phyloP scores from a whole-genome alignment of 148 eudicot species.

The Polygonum aviculare region DNA sequence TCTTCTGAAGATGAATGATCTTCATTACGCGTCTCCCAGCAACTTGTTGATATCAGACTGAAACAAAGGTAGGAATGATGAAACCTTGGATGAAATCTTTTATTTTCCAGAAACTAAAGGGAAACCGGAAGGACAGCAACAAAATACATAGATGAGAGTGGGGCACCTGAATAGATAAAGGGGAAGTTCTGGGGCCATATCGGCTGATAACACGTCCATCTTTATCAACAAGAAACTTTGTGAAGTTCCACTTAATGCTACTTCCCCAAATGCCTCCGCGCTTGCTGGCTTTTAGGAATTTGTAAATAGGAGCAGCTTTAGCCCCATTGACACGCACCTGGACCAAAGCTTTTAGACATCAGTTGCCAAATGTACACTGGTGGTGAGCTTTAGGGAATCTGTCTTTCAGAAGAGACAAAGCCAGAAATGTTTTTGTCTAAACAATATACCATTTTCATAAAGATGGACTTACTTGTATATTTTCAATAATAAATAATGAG shows the following conservation, averaged over 20 bases:
- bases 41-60: neutral
- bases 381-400: neutral
- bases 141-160: neutral
- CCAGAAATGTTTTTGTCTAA: neutral
- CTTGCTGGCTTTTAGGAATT: conserved; percentile 55
- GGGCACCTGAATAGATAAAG: conserved; percentile 54
- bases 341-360: neutral
- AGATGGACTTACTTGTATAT: neutral
- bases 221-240: conserved; percentile 74
- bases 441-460: too few relatives aligned
- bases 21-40: conserved; percentile 2
- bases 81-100: neutral
- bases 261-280: conserved; percentile 35
- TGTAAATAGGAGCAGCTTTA: conserved; percentile 54
- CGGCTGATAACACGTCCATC: conserved; percentile 57
- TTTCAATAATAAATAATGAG: neutral
- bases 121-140: neutral
- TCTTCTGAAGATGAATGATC: neutral
- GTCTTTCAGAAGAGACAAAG: neutral
- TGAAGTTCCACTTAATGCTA: conserved; percentile 82
- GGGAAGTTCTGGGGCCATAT: conserved; percentile 42
- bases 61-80: neutral
- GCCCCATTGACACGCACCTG: conserved; percentile 69
- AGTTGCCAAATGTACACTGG: neutral
- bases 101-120: neutral